These are phyloP conservation scores for Antrodiella citrinella DNA, from an alignment of 768 basidiomycete species.

Conservation along the genomic window DNA sequence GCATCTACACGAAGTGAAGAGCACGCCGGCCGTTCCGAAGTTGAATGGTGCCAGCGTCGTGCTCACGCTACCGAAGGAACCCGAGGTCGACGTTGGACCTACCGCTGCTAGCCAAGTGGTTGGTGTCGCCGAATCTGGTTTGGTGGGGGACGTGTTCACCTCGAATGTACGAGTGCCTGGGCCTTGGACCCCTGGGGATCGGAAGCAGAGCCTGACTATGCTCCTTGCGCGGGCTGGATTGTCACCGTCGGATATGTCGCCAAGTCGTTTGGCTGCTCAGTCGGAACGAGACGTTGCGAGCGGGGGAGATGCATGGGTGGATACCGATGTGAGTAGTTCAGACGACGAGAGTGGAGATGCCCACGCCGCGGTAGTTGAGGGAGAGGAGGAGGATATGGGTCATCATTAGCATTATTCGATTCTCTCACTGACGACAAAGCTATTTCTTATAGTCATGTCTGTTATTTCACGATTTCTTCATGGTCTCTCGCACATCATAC, in stretches of 20 bases:
- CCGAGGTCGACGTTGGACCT: neutral
- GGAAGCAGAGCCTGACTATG: neutral
- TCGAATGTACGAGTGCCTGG: neutral
- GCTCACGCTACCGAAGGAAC: neutral
- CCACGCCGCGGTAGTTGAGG: no score
- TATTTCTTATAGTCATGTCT: no score
- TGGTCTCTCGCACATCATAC: no score
- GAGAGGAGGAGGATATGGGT: no score
- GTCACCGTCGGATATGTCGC: constrained; percentile 9
- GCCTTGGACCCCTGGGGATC: neutral
- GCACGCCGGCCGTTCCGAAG: neutral
- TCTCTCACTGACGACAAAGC: no score
- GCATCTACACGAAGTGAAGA: constrained; percentile 58
- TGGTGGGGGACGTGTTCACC: neutral
- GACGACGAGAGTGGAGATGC: constrained; percentile 16
- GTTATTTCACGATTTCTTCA: no score
- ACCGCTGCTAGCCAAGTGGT: neutral
- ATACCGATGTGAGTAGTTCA: constrained; percentile 30
- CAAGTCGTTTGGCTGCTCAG: neutral
- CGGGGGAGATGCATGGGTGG: constrained; percentile 29
- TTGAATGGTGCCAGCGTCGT: neutral
- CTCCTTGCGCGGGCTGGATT: neutral
- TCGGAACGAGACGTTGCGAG: constrained; percentile 8
- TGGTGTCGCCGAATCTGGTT: no score
- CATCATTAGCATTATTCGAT: no score